Evolutionary conservation across 2,329 filamentous ascomycete species (phyloP), one percentile per base, ranked within the genome.

Genomic region (Periconia sp.): DNA sequence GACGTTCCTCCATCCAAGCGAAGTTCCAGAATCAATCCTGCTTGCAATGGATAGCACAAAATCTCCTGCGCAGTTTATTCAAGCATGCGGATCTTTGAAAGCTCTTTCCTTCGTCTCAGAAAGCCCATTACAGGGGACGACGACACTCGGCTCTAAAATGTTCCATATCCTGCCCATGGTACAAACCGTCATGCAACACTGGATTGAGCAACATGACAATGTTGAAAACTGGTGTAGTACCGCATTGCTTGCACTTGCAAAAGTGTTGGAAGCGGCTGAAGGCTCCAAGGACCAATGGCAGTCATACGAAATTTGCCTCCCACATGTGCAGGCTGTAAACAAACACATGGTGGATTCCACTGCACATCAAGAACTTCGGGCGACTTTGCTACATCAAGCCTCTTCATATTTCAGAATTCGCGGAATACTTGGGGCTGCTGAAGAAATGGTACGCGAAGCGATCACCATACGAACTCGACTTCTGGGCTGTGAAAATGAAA

Each of bases 41-140:
- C 18, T 35, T 37, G 47, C 42, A 18, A 50, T 50, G 19, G 52
- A 54, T 50, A 15, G 42, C 3, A 44, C n/a, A 33, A 49, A 41
- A 30, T 41, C 41, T 17, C 31, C 45, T 23, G 31, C 45, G 35
- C 35, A 47, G 18, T 54, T 54, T 27, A 41, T 50, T 15, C 19
- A 41, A 23, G 52, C 52, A 14, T 54, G 52, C 18, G 52, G 52
- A 42, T 47, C 49, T 20, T 44, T 54, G 9, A 54, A 54, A 50
- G 52, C 47, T 9, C 47, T 47, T 27, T 54, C 52, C 31, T 54
- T 54, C 27, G 50, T 54, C 40, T 46, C 47, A 9, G 52, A 50
- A 19, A 47, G 43, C 19, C 20, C 51, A 41, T 37, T 53, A 19
- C 46, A 20, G 15, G 35, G 37, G 17, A 41, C 51, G n/a, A 30